phyloP scores from a whole-genome alignment of 2,329 filamentous ascomycete species.

The Scorias spongiosa region DNA sequence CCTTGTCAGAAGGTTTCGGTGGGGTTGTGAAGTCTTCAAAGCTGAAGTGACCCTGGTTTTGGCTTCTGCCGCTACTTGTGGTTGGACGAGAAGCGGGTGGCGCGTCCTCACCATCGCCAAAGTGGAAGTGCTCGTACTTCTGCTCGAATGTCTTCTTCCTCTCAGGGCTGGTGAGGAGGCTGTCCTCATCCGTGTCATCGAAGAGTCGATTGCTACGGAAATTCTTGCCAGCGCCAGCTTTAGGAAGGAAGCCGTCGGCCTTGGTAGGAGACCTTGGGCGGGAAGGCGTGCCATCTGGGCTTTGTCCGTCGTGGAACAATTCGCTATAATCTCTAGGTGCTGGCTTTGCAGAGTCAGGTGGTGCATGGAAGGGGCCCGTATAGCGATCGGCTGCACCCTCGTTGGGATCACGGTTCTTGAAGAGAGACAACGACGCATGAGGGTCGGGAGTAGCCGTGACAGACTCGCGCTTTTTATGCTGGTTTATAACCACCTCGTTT shows the following conservation, averaged over 20 bases:
- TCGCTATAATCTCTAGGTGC: conserved; percentile 53
- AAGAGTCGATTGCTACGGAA: conserved; percentile 41
- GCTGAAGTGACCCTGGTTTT: conserved; percentile 57
- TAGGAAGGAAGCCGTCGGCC: conserved; percentile 24
- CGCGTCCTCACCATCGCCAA: background rate
- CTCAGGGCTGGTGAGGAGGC: conserved; percentile 22
- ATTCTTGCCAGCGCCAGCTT: conserved; percentile 36
- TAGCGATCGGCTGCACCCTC: conserved; percentile 34
- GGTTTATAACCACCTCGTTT: conserved; percentile 12
- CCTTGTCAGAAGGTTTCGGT: conserved; percentile 52
- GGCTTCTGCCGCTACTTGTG: conserved; percentile 34
- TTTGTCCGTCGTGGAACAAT: conserved; percentile 41
- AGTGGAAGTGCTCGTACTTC: conserved; percentile 59
- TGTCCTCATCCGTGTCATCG: conserved; percentile 34
- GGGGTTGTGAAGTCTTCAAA: conserved; percentile 83
- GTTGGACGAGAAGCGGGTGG: conserved; percentile 16
- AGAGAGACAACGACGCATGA: conserved; percentile 58
- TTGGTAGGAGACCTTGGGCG: conserved; percentile 20
- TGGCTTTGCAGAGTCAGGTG: conserved; percentile 57
- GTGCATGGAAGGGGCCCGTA: conserved; percentile 38
- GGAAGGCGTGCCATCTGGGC: conserved; percentile 21
- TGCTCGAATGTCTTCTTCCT: conserved; percentile 53
- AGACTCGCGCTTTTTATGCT: conserved; percentile 17
- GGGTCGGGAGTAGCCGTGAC: conserved; percentile 27
- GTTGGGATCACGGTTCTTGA: conserved; percentile 51